Evolutionary conservation across 768 basidiomycete genomes (phyloP).

Genomic region (Lactarius pseudohatsudake): DNA sequence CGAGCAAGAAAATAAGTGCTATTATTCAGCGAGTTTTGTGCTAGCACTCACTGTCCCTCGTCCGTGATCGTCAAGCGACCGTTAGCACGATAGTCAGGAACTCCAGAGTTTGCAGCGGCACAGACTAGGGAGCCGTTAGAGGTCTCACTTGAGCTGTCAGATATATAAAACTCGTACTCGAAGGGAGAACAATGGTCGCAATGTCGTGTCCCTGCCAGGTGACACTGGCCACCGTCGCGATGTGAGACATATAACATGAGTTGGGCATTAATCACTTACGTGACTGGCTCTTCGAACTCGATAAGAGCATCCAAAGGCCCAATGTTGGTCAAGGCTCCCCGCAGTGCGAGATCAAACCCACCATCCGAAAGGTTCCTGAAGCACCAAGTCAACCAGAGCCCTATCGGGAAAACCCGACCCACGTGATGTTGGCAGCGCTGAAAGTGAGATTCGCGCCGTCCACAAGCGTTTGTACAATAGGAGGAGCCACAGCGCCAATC

Average conservation of each 20-base stretch:
- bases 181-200: constrained; percentile 60
- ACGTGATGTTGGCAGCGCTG: constrained; percentile 59
- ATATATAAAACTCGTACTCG: constrained; percentile 40
- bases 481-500: constrained; percentile 69
- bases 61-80: constrained; percentile 59
- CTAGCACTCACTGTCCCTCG: constrained; percentile 41
- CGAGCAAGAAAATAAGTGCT: background rate
- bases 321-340: constrained; percentile 57
- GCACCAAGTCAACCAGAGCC: background rate
- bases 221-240: constrained; percentile 42
- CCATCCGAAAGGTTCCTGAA: constrained; percentile 43
- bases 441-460: constrained; percentile 55
- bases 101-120: constrained; percentile 63
- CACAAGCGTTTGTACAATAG: constrained; percentile 64
- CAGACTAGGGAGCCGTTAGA: constrained; percentile 48
- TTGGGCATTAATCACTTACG: constrained; percentile 39
- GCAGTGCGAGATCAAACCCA: constrained; percentile 62
- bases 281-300: constrained; percentile 61
- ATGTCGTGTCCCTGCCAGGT: constrained; percentile 64
- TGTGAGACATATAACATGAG: constrained; percentile 3
- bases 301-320: constrained; percentile 73
- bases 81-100: constrained; percentile 57
- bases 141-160: background rate
- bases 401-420: constrained; percentile 21
- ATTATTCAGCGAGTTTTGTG: background rate